These are phyloP conservation scores for Xylaria sp. DNA, from an alignment of 2,329 filamentous ascomycete genomes.

Conservation along the genomic window DNA sequence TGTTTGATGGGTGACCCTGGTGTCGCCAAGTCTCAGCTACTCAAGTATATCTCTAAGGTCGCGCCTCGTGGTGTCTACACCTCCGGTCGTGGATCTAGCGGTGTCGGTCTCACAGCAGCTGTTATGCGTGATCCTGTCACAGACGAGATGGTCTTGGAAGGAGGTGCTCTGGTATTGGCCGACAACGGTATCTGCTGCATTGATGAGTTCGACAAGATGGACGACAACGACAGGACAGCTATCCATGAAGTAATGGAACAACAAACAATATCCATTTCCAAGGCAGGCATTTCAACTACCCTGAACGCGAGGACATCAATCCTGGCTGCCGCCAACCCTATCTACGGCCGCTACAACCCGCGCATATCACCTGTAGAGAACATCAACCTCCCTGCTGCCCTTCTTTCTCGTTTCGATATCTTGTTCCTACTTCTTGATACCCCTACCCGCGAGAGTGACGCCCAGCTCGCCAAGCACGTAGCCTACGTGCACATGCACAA, in stretches of 20 bases:
- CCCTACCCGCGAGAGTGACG: constrained; percentile 86
- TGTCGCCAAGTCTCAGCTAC: constrained; percentile 97
- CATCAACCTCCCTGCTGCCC: constrained; percentile 97
- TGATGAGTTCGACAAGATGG: constrained; percentile 91
- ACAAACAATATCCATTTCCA: constrained; percentile 86
- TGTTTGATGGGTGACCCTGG: constrained; percentile 99
- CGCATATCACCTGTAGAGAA: constrained; percentile 97
- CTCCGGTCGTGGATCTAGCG: constrained; percentile 81
- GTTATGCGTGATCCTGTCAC: constrained; percentile 87
- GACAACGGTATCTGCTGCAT: constrained; percentile 89
- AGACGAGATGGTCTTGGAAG: constrained; percentile 85
- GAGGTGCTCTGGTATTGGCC: constrained; percentile 80
- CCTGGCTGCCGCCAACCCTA: constrained; percentile 92
- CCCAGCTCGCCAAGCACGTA: constrained; percentile 94
- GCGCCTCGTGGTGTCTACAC: constrained; percentile 91
- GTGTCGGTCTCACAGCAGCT: constrained; percentile 83
- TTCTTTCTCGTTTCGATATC: constrained; percentile 96
- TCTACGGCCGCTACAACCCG: constrained; percentile 98
- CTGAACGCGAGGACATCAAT: constrained; percentile 97
- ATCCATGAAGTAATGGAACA: constrained; percentile 93
- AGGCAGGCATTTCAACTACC: constrained; percentile 76
- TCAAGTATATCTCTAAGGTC: constrained; percentile 99
- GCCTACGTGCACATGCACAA: constrained; percentile 98
- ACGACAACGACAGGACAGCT: constrained; percentile 82
- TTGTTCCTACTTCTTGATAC: constrained; percentile 97